Conservation (phyloP, 805 yeast species). For the Limtongia smithiae region DNA sequence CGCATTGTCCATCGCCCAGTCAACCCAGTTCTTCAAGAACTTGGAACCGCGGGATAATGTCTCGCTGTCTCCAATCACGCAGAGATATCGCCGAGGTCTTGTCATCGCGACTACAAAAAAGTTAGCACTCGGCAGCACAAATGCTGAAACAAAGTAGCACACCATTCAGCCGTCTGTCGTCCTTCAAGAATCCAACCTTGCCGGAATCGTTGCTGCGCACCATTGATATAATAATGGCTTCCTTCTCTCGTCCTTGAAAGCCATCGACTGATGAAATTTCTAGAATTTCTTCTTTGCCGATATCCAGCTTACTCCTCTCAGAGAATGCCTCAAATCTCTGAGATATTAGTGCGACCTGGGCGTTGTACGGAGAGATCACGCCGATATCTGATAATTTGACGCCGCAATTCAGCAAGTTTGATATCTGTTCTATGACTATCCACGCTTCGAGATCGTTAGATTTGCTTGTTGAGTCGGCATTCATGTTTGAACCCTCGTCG, state of each 20-base stretch:
- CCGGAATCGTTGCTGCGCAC: constrained; percentile 72
- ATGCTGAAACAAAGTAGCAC: background rate
- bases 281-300: constrained; percentile 42
- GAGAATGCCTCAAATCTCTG: constrained; percentile 39
- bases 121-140: background rate
- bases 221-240: constrained; percentile 70
- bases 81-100: constrained; percentile 77
- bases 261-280: constrained; percentile 94
- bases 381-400: constrained; percentile 64
- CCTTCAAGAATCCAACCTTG: constrained; percentile 79
- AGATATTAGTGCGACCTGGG: constrained; percentile 70
- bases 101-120: constrained; percentile 73
- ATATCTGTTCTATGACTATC: constrained; percentile 57
- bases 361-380: constrained; percentile 83
- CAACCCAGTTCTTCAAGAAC: constrained; percentile 63
- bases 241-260: constrained; percentile 94
- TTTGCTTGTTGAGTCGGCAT: constrained; percentile 46
- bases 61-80: constrained; percentile 84
- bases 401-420: constrained; percentile 49
- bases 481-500: constrained; percentile 32
- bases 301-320: constrained; percentile 31
- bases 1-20: constrained; percentile 62
- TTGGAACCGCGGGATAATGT: constrained; percentile 45
- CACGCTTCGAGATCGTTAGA: constrained; percentile 73
- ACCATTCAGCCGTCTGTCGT: constrained; percentile 67